phyloP scores from a whole-genome alignment of 1,284 basidiomycete genomes.

The Ceraceosorus guamensis region DNA sequence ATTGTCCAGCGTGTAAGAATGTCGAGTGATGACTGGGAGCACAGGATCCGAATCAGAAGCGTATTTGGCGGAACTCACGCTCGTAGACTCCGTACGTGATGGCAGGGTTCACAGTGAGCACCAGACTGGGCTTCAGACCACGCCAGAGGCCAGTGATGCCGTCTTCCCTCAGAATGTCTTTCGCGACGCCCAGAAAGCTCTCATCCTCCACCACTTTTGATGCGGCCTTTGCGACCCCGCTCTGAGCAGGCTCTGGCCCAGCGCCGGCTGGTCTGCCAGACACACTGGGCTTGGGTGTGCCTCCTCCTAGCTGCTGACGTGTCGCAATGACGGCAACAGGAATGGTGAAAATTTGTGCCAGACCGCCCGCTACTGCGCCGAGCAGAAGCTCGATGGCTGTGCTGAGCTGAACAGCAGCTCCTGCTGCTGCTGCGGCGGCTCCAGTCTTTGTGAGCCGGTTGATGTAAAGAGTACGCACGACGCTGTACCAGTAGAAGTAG shows the following conservation, averaged over 20 bases:
- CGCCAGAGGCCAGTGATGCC: slow-evolving; percentile 88
- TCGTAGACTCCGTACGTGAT: slow-evolving; percentile 98
- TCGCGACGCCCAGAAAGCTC: slow-evolving; percentile 66
- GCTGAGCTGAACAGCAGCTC: slow-evolving; percentile 18
- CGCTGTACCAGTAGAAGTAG: slow-evolving; percentile 98
- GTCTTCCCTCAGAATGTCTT: slow-evolving; percentile 84
- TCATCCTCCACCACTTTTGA: slow-evolving; percentile 52
- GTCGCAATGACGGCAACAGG: slow-evolving; percentile 96
- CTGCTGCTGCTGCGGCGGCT: slow-evolving; percentile 12
- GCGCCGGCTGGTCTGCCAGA: no score
- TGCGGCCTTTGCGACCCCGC: slow-evolving; percentile 14
- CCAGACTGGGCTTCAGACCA: slow-evolving; percentile 82
- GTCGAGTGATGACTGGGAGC: not conserved
- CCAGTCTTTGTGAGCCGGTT: slow-evolving; percentile 20
- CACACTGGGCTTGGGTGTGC: not conserved
- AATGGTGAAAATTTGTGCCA: slow-evolving; percentile 97
- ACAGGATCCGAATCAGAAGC: not conserved
- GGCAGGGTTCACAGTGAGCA: slow-evolving; percentile 87
- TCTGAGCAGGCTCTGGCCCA: not conserved
- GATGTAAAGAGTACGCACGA: slow-evolving; percentile 71
- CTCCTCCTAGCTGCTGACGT: slow-evolving; percentile 65
- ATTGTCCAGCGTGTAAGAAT: no score
- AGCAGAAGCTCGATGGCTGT: slow-evolving; percentile 58
- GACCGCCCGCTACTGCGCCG: slow-evolving; percentile 83
- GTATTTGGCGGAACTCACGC: slow-evolving; percentile 21